Conservation (phyloP, 2,329 filamentous ascomycete genomes). For the Cladosporium cucumerinum region DNA sequence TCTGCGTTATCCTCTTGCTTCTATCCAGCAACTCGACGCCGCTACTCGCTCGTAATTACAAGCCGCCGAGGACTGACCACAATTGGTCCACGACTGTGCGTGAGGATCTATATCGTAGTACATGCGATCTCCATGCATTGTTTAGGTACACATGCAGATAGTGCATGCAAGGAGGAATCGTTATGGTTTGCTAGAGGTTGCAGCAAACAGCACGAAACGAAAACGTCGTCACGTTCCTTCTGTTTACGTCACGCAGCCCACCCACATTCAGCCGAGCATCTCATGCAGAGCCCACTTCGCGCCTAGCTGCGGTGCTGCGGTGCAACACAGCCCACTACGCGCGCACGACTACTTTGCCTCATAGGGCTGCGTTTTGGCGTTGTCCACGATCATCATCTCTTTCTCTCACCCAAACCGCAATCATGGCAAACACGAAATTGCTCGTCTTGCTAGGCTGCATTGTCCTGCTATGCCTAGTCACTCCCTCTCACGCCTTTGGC, state of each 20-base stretch:
- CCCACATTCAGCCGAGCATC: constrained; percentile 3
- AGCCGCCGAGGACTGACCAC: neutral
- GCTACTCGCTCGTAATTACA: neutral
- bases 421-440: constrained; percentile 15
- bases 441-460: constrained; percentile 28
- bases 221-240: constrained; percentile 23
- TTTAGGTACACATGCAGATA: neutral
- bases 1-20: neutral
- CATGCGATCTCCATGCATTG: neutral
- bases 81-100: neutral
- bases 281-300: constrained; percentile 12
- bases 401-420: neutral
- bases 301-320: neutral
- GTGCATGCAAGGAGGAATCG: neutral
- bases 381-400: neutral
- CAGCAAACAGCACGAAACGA: constrained; percentile 1
- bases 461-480: constrained; percentile 28
- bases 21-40: neutral
- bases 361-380: neutral
- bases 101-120: neutral
- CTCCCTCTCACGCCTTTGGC: constrained; percentile 40
- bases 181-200: neutral
- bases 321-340: constrained; percentile 2
- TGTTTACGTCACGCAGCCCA: constrained; percentile 54
- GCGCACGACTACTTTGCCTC: neutral